Base-by-base conservation (phyloP, 2,329 filamentous ascomycete genomes). In the Aspergillus ustus region DNA sequence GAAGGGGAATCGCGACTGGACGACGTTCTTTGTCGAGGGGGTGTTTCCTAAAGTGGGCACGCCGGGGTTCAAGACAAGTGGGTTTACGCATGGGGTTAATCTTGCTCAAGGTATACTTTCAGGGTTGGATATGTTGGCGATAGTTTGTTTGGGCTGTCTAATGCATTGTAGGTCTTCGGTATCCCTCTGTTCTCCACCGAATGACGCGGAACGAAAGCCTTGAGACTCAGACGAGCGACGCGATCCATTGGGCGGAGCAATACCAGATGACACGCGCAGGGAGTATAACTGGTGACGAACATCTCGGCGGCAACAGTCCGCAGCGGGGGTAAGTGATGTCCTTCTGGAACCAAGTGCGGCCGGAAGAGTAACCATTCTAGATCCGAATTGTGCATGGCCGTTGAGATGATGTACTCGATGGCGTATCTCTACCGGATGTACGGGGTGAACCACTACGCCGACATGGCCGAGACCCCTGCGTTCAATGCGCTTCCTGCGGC, bases 401-500 rank as follows among this genome's bases (percentile, higher is more conserved):
- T 84, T 4, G 83, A 85, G 68, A 78, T 78, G 0, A 83, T 84
- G 69, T 84, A 80, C 70, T 84, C 82, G 0, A 69, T 84, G 22
- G 77, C 74, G 29, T 85, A 84, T 60, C 73, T 84, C n/a, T 84
- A 84, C 66, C 80, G 81, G 52, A 73, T 78, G 4, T 65, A 83
- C 3, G 83, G 83, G 0, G 76, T 79, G 55, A 75, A 76, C 31
- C 63, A 73, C 15, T 84, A 81, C 63, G 84, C 84, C 2, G 84
- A 87, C 66, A 73, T 77, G n/a, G 77, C 78, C 7, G 85, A 87
- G 65, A 70, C 78, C 9, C 77, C 81, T 7, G 82, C 84, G 4
- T 87, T 84, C 75, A 87, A 87, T 63, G 82, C 83, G 2, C 70
- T 87, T 3, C 84, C 85, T 0, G 82, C 77, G 3, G 81, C 81